phyloP scores from a whole-genome alignment of 2,329 filamentous ascomycete species.

The Scedosporium minutisporum region DNA sequence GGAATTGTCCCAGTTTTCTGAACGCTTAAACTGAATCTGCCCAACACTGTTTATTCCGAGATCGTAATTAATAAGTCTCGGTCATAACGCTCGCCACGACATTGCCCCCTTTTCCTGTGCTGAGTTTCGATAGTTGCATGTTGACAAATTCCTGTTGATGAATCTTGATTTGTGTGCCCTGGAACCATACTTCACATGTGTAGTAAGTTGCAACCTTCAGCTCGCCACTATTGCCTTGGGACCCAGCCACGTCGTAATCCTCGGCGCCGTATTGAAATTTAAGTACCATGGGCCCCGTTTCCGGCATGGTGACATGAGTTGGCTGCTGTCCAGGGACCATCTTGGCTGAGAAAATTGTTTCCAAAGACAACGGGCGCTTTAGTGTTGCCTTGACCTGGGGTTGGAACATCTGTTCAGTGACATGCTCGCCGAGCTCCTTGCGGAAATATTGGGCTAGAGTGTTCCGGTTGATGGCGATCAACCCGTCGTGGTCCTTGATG shows the following conservation, averaged over 20 bases:
- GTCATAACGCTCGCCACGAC: background rate
- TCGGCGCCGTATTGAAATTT: background rate
- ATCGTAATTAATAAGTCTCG: background rate
- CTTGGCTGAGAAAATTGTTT: background rate
- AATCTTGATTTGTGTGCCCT: background rate
- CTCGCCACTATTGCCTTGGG: background rate
- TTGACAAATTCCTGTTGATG: background rate
- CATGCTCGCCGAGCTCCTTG: background rate
- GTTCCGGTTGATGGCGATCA: background rate
- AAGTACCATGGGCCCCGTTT: background rate
- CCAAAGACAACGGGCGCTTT: background rate
- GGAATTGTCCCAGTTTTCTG: background rate
- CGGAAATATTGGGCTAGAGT: background rate
- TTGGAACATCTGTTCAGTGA: background rate
- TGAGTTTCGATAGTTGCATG: background rate
- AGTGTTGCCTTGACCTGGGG: background rate
- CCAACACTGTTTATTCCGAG: background rate
- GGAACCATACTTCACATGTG: background rate
- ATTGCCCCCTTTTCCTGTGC: background rate
- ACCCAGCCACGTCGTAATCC: background rate
- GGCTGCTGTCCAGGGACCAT: background rate
- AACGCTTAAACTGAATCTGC: background rate
- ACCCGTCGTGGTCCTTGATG: background rate
- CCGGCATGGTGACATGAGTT: background rate
- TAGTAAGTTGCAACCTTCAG: background rate